Evolutionary conservation across 1,284 basidiomycete genomes (phyloP).

Genomic region (Irpex lacteus): DNA sequence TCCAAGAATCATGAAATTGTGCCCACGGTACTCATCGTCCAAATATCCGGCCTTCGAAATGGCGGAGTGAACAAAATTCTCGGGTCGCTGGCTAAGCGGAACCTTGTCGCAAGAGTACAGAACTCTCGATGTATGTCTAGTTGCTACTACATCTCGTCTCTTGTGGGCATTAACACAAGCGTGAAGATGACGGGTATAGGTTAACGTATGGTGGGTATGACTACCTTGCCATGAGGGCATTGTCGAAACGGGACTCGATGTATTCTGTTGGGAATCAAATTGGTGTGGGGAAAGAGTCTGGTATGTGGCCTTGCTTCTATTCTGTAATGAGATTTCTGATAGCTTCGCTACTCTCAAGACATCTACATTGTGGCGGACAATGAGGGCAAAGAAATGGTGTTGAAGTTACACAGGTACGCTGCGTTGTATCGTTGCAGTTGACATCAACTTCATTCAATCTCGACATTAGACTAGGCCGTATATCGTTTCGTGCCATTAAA

Average conservation of each 20-base stretch:
- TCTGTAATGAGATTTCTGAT: neutral
- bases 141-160: neutral
- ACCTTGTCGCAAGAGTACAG: constrained; percentile 86
- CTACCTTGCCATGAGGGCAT: constrained; percentile 89
- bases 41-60: constrained; percentile 87
- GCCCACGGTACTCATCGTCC: constrained; percentile 84
- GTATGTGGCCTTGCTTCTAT: constrained; percentile 35
- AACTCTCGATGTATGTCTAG: constrained; percentile 80
- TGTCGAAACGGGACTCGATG: constrained; percentile 87
- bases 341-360: constrained; percentile 43
- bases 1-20: constrained; percentile 98
- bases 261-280: constrained; percentile 95
- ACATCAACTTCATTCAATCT: neutral
- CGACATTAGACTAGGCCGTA: constrained; percentile 78
- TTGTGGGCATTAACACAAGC: neutral
- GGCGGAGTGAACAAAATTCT: constrained; percentile 95
- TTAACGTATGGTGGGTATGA: constrained; percentile 98
- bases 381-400: constrained; percentile 81
- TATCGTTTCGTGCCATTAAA: constrained; percentile 97
- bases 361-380: constrained; percentile 91
- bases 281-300: constrained; percentile 97
- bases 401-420: constrained; percentile 86
- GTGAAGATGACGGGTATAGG: constrained; percentile 91
- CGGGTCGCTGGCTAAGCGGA: constrained; percentile 88
- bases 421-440: neutral